A percentile compares a stretch with the other conserved stretches of the same genome.
Evolutionary conservation across 169 alveolate species (phyloP).

Genomic region (Plasmodium reichenowi): DNA sequence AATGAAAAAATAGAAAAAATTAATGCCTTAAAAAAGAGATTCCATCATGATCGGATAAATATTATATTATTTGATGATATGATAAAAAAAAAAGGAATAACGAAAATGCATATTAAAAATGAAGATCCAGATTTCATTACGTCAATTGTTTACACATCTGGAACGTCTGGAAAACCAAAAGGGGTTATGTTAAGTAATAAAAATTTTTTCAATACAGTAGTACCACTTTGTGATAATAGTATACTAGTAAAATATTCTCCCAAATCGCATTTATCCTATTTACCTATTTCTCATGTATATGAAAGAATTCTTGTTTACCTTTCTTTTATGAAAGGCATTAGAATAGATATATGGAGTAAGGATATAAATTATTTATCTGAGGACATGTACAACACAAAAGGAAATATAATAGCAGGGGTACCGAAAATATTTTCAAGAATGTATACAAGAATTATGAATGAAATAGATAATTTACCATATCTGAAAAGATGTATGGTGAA

Average conservation of each 20-base stretch:
- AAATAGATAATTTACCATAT: conserved; percentile 24
- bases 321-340: conserved; percentile 5
- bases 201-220: conserved; percentile 34
- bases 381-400: background rate
- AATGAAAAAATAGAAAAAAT: background rate
- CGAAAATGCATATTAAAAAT: background rate
- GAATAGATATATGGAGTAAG: conserved; percentile 35
- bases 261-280: conserved; percentile 89
- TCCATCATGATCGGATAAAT: background rate
- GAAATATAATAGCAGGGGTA: conserved; percentile 39
- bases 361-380: conserved; percentile 9
- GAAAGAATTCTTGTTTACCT: conserved; percentile 90
- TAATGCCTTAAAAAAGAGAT: background rate
- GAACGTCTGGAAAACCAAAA: conserved; percentile 98
- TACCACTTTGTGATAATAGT: background rate
- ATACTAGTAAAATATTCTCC: background rate
- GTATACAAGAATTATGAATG: conserved; percentile 11
- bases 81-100: background rate
- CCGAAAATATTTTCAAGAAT: conserved; percentile 42
- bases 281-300: conserved; percentile 96
- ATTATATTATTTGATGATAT: background rate
- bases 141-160: conserved; percentile 97
- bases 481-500: conserved; percentile 21
- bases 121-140: conserved; percentile 84
- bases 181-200: conserved; percentile 95